Evolutionary conservation across 2,329 filamentous ascomycete species (phyloP).

Genomic region (Gliomastix tumulicola): DNA sequence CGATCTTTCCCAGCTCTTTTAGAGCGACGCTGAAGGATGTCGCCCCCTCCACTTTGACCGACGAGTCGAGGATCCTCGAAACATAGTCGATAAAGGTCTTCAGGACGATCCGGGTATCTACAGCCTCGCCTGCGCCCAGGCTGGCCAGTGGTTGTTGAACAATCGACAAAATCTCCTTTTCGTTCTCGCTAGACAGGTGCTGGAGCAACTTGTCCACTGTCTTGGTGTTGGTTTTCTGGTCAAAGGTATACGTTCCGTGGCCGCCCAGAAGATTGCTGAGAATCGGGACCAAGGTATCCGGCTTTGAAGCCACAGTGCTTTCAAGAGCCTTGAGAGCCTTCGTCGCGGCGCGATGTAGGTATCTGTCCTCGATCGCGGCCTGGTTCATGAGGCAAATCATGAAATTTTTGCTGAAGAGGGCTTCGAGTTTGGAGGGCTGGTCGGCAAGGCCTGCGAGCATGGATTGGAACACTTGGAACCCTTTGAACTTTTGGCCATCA

Average conservation of each 20-base stretch:
- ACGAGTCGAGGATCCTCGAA: constrained; percentile 42
- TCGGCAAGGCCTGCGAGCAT: constrained; percentile 51
- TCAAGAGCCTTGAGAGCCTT: constrained; percentile 70
- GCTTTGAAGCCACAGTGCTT: constrained; percentile 52
- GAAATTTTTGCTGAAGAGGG: constrained; percentile 76
- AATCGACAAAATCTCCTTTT: constrained; percentile 42
- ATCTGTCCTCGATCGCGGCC: constrained; percentile 67
- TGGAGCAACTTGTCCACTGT: constrained; percentile 70
- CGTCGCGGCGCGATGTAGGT: constrained; percentile 71
- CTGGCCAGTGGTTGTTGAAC: constrained; percentile 34
- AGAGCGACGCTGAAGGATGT: constrained; percentile 30
- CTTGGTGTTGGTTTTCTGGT: constrained; percentile 79
- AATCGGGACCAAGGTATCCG: constrained; percentile 51
- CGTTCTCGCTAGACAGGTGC: constrained; percentile 47
- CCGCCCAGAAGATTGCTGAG: constrained; percentile 63
- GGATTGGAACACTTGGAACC: constrained; percentile 80
- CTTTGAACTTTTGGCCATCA: constrained; percentile 84
- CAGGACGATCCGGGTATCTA: constrained; percentile 24
- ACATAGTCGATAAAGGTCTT: constrained; percentile 48
- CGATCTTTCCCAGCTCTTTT: constrained; percentile 45
- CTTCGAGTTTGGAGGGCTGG: constrained; percentile 38
- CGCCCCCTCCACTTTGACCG: not conserved
- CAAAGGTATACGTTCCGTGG: constrained; percentile 71
- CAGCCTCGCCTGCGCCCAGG: constrained; percentile 15
- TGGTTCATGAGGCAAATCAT: constrained; percentile 80